These are phyloP conservation scores for Acidiella bohemica DNA, from an alignment of 495 filamentous ascomycete genomes.

Conservation along the genomic window DNA sequence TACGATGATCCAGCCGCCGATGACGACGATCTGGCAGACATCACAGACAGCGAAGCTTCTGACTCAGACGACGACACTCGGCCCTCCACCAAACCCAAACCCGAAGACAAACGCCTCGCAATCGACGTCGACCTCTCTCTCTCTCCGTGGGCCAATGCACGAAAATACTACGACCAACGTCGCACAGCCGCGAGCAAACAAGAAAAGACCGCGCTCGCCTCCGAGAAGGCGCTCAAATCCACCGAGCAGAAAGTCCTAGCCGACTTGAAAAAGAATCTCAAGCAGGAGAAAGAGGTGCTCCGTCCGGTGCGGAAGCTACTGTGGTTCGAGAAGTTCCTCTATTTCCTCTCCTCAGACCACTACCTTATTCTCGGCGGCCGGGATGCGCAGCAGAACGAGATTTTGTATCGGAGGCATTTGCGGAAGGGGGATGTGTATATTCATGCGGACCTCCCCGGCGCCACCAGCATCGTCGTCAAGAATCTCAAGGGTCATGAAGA, in stretches of 20 bases:
- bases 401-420: slow-evolving; percentile 71
- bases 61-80: slow-evolving; percentile 42
- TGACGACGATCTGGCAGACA: slow-evolving; percentile 43
- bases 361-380: slow-evolving; percentile 79
- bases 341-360: slow-evolving; percentile 91
- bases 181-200: slow-evolving; percentile 70
- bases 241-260: slow-evolving; percentile 75
- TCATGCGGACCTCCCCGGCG: slow-evolving; percentile 79
- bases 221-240: slow-evolving; percentile 71
- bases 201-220: slow-evolving; percentile 70
- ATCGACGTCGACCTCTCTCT: slow-evolving; percentile 78
- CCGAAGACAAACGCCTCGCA: slow-evolving; percentile 38
- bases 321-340: slow-evolving; percentile 95
- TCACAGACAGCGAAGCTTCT: slow-evolving; percentile 50
- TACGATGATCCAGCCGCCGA: slow-evolving; percentile 47
- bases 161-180: slow-evolving; percentile 84
- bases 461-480: slow-evolving; percentile 70
- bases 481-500: slow-evolving; percentile 62
- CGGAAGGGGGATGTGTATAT: slow-evolving; percentile 84
- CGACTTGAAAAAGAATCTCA: slow-evolving; percentile 72
- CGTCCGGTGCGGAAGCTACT: slow-evolving; percentile 66
- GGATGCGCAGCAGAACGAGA: slow-evolving; percentile 83
- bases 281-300: slow-evolving; percentile 81
- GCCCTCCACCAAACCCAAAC: slow-evolving; percentile 29
- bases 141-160: slow-evolving; percentile 74